Base-by-base conservation (phyloP, 2,329 filamentous ascomycete genomes). In the Hypoxylon sp. region DNA sequence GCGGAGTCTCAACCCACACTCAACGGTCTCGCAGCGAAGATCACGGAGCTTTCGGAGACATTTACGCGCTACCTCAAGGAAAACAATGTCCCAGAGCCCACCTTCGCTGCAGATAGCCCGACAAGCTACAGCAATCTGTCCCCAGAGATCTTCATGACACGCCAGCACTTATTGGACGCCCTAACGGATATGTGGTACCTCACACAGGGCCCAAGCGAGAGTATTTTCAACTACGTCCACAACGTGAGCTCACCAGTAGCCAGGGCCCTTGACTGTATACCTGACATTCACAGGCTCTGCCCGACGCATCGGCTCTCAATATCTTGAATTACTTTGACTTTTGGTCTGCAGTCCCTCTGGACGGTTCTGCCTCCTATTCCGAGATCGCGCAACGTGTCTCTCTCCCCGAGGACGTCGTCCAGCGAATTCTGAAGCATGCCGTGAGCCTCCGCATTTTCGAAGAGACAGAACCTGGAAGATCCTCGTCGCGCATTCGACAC, bases 281-380 rank as follows among this genome's bases (percentile, higher is more conserved):
- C 62, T 72, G 28, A 71, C 53, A 2, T 60, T 24, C 5, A 1
- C 22, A 83, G 81, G 76, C 72, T 32, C 77, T 82, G 49, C 82
- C 82, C 1, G 81, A 84, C 64, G 76, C 79, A 2, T 77, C 80
- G 5, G 70, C 74, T 9, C 77, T 85, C 36, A 83, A 83, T 67
- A 74, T 83, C 12, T 74, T 85, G 14, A 85, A 85, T 70, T 76
- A 82, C 65, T 85, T 85, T 70, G 75, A 85, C 68, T 84, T 86
- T 69, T 85, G 82, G 81, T 75, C 78, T 9, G 80, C 81, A 4
- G 82, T 87, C 4, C 83, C 84, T 2, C 54, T 85, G 0, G 75
- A 80, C 22, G 82, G 81, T 14, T 76, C 78, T 2, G 81, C 82
- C 5, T 80, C 81, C 2, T 80, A 80, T 56, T 64, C 72, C 3